Base-by-base conservation (phyloP, 2,329 filamentous ascomycete genomes). In the Colletotrichum tropicicola region DNA sequence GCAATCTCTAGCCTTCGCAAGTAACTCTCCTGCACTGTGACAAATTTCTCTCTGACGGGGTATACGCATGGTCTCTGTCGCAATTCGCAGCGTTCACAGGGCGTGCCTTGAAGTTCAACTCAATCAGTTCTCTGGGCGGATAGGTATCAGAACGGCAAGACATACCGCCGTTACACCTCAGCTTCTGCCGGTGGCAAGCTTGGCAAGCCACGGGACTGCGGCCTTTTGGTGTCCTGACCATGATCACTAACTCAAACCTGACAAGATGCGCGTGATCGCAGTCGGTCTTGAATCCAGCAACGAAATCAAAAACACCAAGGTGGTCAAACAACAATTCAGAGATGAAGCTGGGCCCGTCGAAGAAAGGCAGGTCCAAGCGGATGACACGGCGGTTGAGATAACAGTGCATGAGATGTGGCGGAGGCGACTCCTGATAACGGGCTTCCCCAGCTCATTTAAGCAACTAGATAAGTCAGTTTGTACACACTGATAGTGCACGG, bases 111-210 rank as follows among this genome's bases (percentile, higher is more conserved):
- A 21, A 35, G 32, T n/a, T n/a, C n/a, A n/a, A 1, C 32, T 35
- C 13, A 13, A 30, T 35, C 3, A 35, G 32, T 6, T 15, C 13
- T 35, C 4, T 17, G 39, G n/a, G 5, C 15, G 13, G 15, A 10
- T 8, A 10, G 6, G n/a, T 19, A 5, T 10, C 3, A 43, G 17
- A n/a, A n/a, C 10, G 19, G 5, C n/a, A n/a, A n/a, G 13, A 43
- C 67, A 3, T 48, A 69, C 67, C 59, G 17, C 68, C 62, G 35
- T 60, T 66, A 23, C 68, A 69, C 30, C 67, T 70, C 12, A 70
- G 54, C 47, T 70, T 70, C 35, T 68, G 66, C 1, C 45, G 43
- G 48, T 70, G 68, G 25, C 67, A 68, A 2, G 52, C 51, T 9
- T 48, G 48, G 45, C 68, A 70, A 15, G 68, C 68, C 44, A 69